phyloP scores from a whole-genome alignment of 805 yeast genomes.

The Yarrowia sp. region DNA sequence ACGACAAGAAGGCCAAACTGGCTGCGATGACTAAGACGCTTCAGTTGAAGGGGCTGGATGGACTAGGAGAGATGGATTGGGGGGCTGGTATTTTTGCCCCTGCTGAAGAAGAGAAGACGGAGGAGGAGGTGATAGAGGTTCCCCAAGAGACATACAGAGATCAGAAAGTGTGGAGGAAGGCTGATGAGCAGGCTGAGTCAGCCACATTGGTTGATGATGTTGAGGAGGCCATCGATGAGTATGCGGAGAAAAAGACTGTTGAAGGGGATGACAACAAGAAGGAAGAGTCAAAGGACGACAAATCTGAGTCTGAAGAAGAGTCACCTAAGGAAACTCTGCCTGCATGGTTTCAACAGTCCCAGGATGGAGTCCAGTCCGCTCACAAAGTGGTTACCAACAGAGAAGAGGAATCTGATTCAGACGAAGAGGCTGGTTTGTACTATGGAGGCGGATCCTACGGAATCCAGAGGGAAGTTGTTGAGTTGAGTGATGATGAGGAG shows the following conservation, averaged over 20 bases:
- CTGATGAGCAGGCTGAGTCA: neutral
- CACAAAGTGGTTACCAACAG: neutral
- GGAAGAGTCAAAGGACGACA: neutral
- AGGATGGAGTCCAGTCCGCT: neutral
- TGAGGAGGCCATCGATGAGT: neutral
- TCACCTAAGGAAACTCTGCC: constrained; percentile 6
- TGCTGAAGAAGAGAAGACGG: neutral
- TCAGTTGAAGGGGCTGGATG: neutral
- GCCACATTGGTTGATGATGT: neutral
- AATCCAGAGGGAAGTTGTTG: neutral
- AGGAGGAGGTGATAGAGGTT: neutral
- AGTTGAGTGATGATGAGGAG: constrained; percentile 21
- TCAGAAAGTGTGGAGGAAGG: constrained; percentile 27
- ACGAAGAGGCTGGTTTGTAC: constrained; percentile 19
- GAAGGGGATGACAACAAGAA: neutral
- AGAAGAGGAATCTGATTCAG: constrained; percentile 23
- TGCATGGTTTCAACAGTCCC: constrained; percentile 9
- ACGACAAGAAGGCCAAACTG: neutral
- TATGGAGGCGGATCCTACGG: neutral
- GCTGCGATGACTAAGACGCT: constrained; percentile 7
- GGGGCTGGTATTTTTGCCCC: constrained; percentile 23
- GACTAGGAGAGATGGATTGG: constrained; percentile 17
- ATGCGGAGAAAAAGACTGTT: neutral
- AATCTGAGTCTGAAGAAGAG: neutral
- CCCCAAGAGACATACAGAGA: constrained; percentile 11